These are phyloP conservation scores for Oxyria digyna DNA, from an alignment of 148 eudicot genomes.

Conservation along the genomic window DNA sequence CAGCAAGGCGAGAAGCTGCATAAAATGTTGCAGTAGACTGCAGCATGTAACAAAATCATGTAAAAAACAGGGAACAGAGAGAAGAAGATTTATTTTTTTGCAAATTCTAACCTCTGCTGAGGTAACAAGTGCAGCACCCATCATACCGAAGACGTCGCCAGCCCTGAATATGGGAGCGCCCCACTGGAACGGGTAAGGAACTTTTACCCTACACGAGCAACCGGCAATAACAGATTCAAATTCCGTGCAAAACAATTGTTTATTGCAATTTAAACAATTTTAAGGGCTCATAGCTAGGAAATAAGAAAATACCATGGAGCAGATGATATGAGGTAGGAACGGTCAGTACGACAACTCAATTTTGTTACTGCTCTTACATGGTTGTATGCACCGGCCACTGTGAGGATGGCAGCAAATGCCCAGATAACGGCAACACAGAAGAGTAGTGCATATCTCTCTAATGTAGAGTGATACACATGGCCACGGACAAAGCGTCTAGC, in stretches of 20 bases:
- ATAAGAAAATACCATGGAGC: conserved; percentile 69
- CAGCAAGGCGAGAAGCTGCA: conserved; percentile 84
- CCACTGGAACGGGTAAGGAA: conserved; percentile 95
- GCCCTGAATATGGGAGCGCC: conserved; percentile 90
- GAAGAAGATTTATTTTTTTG: neutral
- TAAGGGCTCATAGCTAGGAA: neutral
- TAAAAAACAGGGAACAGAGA: neutral
- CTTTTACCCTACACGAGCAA: conserved; percentile 40
- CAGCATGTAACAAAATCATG: conserved; percentile 12
- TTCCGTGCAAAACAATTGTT: neutral
- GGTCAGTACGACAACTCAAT: conserved; percentile 69
- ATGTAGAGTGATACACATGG: conserved; percentile 19
- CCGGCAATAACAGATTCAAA: neutral
- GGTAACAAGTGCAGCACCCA: conserved; percentile 93
- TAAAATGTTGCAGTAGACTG: conserved; percentile 88
- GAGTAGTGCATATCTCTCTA: conserved; percentile 85
- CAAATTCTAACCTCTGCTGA: conserved; percentile 60
- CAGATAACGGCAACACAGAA: conserved; percentile 58
- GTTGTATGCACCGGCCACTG: conserved; percentile 81
- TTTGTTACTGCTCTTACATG: conserved; percentile 34
- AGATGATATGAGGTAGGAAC: conserved; percentile 50
- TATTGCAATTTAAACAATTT: neutral
- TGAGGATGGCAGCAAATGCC: conserved; percentile 90
- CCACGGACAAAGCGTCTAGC: conserved; percentile 38
- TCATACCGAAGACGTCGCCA: conserved; percentile 91